A percentile compares a stretch with the other conserved stretches of the same genome.
Evolutionary conservation across 2,329 filamentous ascomycete genomes (phyloP).

Genomic region (Sporothrix curviconia): DNA sequence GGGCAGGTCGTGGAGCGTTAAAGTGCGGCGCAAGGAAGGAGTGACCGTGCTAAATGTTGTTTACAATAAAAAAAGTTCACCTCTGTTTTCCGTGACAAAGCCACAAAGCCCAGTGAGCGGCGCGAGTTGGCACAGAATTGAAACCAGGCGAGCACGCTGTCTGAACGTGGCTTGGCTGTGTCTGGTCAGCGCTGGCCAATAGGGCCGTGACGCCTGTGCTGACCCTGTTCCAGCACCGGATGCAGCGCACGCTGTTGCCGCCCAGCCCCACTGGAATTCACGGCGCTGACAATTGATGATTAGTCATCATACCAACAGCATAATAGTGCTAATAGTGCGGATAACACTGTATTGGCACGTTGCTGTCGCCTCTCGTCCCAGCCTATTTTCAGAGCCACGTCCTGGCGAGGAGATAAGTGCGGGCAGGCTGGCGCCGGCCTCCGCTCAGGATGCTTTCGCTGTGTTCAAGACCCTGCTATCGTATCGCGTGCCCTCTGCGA

Average conservation of each 20-base stretch:
- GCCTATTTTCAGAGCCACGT: neutral
- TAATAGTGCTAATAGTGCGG: neutral
- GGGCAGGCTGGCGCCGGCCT: slow-evolving; percentile 1
- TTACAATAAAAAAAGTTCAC: neutral
- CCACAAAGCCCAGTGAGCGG: neutral
- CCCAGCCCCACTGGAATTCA: no score
- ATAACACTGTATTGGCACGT: neutral
- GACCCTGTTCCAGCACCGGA: neutral
- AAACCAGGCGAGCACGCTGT: neutral
- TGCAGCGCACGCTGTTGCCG: no score
- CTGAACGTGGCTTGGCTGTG: neutral
- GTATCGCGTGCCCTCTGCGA: neutral
- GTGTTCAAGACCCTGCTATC: neutral
- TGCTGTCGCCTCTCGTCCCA: neutral
- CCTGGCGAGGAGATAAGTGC: slow-evolving; percentile 4
- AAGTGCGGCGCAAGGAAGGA: neutral
- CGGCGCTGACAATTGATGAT: neutral
- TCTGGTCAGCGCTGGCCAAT: neutral
- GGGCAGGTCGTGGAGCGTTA: neutral
- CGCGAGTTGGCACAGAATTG: neutral
- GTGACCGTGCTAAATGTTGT: neutral
- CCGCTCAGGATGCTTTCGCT: neutral
- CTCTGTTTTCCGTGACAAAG: slow-evolving; percentile 1
- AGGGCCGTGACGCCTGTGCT: slow-evolving; percentile 1
- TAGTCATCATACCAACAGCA: neutral